Conservation (phyloP, 2,329 filamentous ascomycete genomes). For the Botryosphaeria dothidea region DNA sequence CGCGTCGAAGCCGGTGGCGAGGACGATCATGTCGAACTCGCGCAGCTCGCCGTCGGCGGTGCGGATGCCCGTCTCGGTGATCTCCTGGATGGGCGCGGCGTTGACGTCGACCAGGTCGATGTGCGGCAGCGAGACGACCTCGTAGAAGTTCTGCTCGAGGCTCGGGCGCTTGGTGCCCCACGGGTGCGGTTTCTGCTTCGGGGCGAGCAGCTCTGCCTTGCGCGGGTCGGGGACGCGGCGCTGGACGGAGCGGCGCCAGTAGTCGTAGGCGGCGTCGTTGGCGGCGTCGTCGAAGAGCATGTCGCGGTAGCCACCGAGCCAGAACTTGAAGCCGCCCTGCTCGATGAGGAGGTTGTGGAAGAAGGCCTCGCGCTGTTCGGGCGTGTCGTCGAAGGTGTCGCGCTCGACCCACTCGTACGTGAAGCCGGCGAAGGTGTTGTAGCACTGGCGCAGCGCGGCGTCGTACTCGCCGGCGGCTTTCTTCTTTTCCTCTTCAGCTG, state of each 20-base stretch:
- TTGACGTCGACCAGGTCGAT: slow-evolving; percentile 49
- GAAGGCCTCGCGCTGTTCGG: slow-evolving; percentile 25
- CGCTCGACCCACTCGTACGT: slow-evolving; percentile 20
- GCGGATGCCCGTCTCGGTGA: slow-evolving; percentile 53
- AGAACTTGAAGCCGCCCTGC: slow-evolving; percentile 42
- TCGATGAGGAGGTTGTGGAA: slow-evolving; percentile 30
- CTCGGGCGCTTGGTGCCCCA: slow-evolving; percentile 47
- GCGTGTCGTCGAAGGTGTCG: slow-evolving; percentile 23
- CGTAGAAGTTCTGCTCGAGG: slow-evolving; percentile 38
- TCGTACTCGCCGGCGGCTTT: slow-evolving; percentile 6
- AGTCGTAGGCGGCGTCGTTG: slow-evolving; percentile 23
- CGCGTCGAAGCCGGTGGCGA: slow-evolving; percentile 47
- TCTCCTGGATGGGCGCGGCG: slow-evolving; percentile 41
- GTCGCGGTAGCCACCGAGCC: slow-evolving; percentile 27
- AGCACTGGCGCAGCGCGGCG: slow-evolving; percentile 29
- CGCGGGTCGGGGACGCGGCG: slow-evolving; percentile 39
- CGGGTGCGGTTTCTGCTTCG: slow-evolving; percentile 46
- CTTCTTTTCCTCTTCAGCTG: slow-evolving; percentile 26
- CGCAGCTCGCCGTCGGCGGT: slow-evolving; percentile 51
- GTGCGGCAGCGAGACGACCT: slow-evolving; percentile 44
- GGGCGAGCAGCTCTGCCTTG: slow-evolving; percentile 55
- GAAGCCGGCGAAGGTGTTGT: slow-evolving; percentile 28
- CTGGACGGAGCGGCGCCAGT: slow-evolving; percentile 33
- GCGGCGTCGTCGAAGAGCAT: slow-evolving; percentile 28
- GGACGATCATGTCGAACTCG: slow-evolving; percentile 56